Conservation (phyloP, 441 rosid species). For the Macaranga tanarius region DNA sequence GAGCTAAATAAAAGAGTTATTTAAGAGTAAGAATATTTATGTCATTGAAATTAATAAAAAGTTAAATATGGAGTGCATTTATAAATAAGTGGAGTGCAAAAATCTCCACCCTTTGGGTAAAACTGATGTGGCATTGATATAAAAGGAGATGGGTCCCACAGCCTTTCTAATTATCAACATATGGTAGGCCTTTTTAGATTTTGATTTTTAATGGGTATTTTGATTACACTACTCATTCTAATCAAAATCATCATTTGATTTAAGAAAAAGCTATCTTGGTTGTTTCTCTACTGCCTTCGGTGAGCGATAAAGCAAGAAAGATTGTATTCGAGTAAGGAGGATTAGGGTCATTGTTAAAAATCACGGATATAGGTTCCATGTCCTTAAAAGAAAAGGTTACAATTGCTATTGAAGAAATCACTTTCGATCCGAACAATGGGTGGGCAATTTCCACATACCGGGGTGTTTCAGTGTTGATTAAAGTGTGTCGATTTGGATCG, state of each 20-base stretch:
- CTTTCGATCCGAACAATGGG: constrained; percentile 57
- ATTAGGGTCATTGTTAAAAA: constrained; percentile 60
- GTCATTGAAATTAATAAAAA: no score
- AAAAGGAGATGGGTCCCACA: no score
- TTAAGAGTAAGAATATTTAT: no score
- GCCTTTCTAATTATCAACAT: no score
- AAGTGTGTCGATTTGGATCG: constrained; percentile 64
- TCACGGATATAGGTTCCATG: constrained; percentile 60
- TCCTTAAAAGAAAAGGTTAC: constrained; percentile 59
- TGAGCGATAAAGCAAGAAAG: constrained; percentile 54
- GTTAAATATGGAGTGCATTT: no score
- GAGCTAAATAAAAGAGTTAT: no score
- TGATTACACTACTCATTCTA: constrained; percentile 49
- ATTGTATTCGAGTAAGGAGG: constrained; percentile 67
- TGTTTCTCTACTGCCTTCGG: constrained; percentile 58
- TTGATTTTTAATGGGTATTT: no score
- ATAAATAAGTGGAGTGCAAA: no score
- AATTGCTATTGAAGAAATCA: constrained; percentile 63
- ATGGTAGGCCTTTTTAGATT: no score
- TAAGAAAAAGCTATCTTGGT: constrained; percentile 65
- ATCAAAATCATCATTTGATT: constrained; percentile 39
- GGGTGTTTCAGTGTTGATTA: constrained; percentile 53
- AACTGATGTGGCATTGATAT: no score
- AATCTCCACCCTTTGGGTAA: no score
- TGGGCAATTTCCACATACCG: constrained; percentile 76